Conservation (phyloP, 768 basidiomycete species). For the Tricholoma terreum region DNA sequence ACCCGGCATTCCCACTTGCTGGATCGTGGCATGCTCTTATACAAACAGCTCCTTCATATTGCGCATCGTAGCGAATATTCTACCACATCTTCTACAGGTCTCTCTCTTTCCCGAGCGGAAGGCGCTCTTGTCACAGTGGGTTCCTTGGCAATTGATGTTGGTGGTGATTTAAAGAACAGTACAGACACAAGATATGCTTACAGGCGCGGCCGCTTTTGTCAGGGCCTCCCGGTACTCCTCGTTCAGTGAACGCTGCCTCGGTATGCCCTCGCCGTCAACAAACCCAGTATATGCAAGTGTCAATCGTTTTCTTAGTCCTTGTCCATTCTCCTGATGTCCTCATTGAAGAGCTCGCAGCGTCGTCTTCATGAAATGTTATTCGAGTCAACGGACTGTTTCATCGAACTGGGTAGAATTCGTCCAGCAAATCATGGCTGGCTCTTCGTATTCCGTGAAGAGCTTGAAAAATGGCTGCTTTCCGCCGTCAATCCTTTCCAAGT, state of each 20-base stretch:
- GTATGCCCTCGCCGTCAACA: slow-evolving; percentile 6
- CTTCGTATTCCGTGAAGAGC: slow-evolving; percentile 14
- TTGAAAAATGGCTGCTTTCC: slow-evolving; percentile 11
- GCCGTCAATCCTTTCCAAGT: slow-evolving; percentile 8
- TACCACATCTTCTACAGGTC: neutral
- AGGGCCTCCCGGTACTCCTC: neutral
- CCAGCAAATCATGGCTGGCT: slow-evolving; percentile 13
- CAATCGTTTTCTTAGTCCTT: neutral
- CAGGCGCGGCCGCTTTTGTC: neutral
- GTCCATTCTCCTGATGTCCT: neutral
- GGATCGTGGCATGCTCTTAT: neutral
- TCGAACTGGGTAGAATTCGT: slow-evolving; percentile 4
- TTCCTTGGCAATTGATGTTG: neutral
- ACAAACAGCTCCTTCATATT: neutral
- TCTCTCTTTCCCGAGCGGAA: neutral
- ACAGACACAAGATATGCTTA: neutral
- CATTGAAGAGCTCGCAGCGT: neutral
- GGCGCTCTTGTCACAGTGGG: neutral
- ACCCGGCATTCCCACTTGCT: neutral
- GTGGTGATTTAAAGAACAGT: neutral
- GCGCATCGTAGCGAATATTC: neutral
- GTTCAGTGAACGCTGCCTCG: slow-evolving; percentile 2
- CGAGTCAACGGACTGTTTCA: slow-evolving; percentile 10
- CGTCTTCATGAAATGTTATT: slow-evolving; percentile 11
- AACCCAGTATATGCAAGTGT: neutral